Evolutionary conservation across 768 basidiomycete species (phyloP).

Genomic region (Lentinula guzmanii): DNA sequence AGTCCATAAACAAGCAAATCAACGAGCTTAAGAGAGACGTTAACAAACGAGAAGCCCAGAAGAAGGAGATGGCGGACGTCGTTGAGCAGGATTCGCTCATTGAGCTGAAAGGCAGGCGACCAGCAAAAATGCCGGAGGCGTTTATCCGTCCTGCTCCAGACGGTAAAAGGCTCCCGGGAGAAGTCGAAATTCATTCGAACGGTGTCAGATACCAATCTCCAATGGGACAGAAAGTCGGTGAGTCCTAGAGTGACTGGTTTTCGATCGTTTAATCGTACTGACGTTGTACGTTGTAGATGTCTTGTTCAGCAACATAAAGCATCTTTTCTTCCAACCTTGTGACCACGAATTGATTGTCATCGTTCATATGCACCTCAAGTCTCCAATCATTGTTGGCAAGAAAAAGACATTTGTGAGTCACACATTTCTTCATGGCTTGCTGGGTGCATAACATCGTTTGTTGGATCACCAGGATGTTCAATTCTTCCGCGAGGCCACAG

Average conservation of each 20-base stretch:
- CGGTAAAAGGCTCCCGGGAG: conserved; percentile 93
- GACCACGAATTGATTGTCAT: conserved; percentile 94
- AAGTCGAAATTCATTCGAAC: conserved; percentile 97
- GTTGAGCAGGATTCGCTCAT: conserved; percentile 88
- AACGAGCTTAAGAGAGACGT: conserved; percentile 95
- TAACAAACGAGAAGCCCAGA: conserved; percentile 94
- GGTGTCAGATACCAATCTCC: conserved; percentile 90
- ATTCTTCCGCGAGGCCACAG: conserved; percentile 96
- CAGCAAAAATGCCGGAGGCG: conserved; percentile 83
- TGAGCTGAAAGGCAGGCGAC: conserved; percentile 85
- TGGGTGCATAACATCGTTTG: not conserved
- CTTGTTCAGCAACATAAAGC: conserved; percentile 95
- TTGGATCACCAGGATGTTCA: conserved; percentile 71
- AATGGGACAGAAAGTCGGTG: conserved; percentile 87
- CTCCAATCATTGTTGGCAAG: conserved; percentile 98
- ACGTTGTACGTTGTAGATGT: conserved; percentile 51
- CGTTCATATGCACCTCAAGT: conserved; percentile 87
- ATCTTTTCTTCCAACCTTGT: conserved; percentile 98
- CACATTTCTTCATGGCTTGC: not conserved
- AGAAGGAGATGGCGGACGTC: conserved; percentile 98
- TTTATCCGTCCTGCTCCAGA: conserved; percentile 92
- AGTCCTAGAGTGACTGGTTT: conserved; percentile 17
- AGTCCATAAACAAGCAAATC: conserved; percentile 85
- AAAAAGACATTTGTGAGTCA: conserved; percentile 86
- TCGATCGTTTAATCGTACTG: not conserved